Percentiles rank a stretch among this genome's conserved stretches.
phyloP scores from a whole-genome alignment of 2,329 filamentous ascomycete species.

The Talaromyces funiculosus region DNA sequence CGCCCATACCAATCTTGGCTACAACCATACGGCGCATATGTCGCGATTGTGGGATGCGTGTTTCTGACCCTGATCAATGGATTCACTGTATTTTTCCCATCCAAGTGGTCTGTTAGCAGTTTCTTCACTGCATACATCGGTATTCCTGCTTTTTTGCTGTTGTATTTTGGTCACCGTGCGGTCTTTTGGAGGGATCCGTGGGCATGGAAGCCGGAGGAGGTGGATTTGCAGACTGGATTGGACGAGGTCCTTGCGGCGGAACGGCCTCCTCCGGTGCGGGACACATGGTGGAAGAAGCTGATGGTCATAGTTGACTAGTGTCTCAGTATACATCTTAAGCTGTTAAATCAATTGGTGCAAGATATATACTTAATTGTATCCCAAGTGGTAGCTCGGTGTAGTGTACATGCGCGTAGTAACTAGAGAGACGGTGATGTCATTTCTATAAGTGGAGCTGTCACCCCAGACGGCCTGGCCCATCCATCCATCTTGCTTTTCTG shows the following conservation, averaged over 20 bases:
- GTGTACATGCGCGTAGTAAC: too few relatives aligned
- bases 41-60: slow-evolving; percentile 47
- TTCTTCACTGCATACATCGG: slow-evolving; percentile 66
- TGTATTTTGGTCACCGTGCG: slow-evolving; percentile 52
- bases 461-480: background rate
- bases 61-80: slow-evolving; percentile 69
- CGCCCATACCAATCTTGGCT: slow-evolving; percentile 51
- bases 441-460: background rate
- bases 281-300: slow-evolving; percentile 31
- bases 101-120: slow-evolving; percentile 39
- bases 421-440: slow-evolving; percentile 6
- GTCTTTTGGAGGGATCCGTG: slow-evolving; percentile 46
- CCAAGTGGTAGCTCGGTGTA: background rate
- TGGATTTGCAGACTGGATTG: slow-evolving; percentile 51
- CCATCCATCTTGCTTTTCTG: background rate
- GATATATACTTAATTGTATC: too few relatives aligned
- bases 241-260: slow-evolving; percentile 49
- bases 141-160: slow-evolving; percentile 53
- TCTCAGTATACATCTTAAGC: background rate
- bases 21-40: slow-evolving; percentile 61
- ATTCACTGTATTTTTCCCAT: slow-evolving; percentile 59
- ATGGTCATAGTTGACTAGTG: slow-evolving; percentile 26
- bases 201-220: slow-evolving; percentile 44
- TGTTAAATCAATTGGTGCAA: background rate
- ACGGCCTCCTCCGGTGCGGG: slow-evolving; percentile 23